Base-by-base conservation (phyloP, 441 rosid genomes). In the Brassica hybrid region DNA sequence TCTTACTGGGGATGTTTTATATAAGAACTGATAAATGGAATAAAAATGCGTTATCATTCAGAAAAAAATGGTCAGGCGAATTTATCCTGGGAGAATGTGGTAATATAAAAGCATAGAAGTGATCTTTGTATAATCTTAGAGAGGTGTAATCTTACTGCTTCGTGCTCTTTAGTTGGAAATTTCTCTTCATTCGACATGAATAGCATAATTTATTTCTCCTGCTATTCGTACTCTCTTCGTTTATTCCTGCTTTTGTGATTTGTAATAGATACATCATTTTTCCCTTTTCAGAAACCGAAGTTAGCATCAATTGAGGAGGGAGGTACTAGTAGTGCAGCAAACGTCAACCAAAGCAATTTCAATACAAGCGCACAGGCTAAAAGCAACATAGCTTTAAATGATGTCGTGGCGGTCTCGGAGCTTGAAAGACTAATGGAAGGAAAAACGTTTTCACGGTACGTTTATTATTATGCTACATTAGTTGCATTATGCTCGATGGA, bases 351-450 rank as follows among this genome's bases (percentile, higher is more conserved):
- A 75, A 63, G 80, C 65, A 59, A 48, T 70, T 73, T 74, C 58
- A 85, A 48, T 13, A 57, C 74, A 66, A 82, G 79, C 45, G 83
- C 80, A 76, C 61, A 72, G 36, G 73, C 61, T 73, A 79, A 69
- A 52, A 81, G 70, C 67, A 69, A 72, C 65, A 72, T 61, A 65
- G 83, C 62, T 74, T 41, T 54, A 7, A 71, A 75, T 73, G 84
- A 84, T 68, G 80, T 52, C 52, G 56, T 63, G 61, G 83, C 77
- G 50, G 66, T 93, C 76, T 83, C 87, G 72, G 91, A 87, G 76
- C 88, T 95, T 73, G 98, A 90, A 85, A 86, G 81, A 81, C 81
- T 93, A 67, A 70, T 95, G 81, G 82, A 81, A 82, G 89, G 87
- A 27, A 88, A 84, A 81, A 80, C 60, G 8, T 87, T 89, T 81